phyloP scores from a whole-genome alignment of 306 rosid genomes.

The Glycyrrhiza uralensis region DNA sequence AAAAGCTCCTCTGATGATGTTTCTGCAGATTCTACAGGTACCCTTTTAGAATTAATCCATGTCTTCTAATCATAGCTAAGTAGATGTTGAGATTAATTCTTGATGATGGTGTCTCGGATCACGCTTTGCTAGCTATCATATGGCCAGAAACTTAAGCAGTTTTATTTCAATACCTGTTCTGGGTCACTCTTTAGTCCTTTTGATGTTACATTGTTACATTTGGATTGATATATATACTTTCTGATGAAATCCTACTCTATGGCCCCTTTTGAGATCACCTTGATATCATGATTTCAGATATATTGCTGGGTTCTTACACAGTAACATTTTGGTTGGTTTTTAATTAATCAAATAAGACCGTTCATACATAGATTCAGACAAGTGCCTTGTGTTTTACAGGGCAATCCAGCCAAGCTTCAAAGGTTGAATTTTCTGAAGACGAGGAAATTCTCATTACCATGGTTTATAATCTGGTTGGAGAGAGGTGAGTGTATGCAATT shows the following conservation, averaged over 20 bases:
- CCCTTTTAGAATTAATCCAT: conserved; percentile 26
- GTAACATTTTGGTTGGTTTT: neutral
- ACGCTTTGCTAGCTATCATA: no score
- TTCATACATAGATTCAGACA: no score
- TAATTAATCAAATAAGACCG: neutral
- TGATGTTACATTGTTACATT: no score
- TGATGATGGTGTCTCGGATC: no score
- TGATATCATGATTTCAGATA: neutral
- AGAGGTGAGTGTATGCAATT: conserved; percentile 48
- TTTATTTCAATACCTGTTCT: neutral
- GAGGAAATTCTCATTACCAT: conserved; percentile 78
- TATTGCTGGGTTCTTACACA: neutral
- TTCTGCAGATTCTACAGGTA: conserved; percentile 59
- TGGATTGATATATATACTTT: no score
- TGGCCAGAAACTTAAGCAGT: no score
- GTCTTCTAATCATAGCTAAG: neutral
- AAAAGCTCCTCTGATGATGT: conserved; percentile 44
- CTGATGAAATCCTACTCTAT: no score
- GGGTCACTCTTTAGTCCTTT: neutral
- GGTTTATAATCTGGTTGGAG: conserved; percentile 86
- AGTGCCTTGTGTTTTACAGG: no score
- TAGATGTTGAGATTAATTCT: no score
- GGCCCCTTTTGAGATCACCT: no score
- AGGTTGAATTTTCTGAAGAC: conserved; percentile 71
- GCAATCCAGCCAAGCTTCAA: conserved; percentile 43